Conservation (phyloP, 495 filamentous ascomycete genomes). For the Letharia lupina region DNA sequence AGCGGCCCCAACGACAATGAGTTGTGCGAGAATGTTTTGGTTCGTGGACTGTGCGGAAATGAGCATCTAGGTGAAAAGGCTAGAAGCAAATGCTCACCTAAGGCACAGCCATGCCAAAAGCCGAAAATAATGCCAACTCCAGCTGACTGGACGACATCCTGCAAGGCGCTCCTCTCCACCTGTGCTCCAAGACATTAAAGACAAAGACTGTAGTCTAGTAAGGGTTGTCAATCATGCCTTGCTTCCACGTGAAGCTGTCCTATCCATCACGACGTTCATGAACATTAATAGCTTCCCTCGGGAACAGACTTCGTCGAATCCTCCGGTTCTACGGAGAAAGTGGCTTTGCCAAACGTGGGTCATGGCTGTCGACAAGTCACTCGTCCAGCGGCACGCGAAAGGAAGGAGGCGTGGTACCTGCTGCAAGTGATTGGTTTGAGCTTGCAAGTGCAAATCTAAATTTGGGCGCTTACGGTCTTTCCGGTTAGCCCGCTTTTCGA, state of each 20-base stretch:
- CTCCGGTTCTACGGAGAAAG: neutral
- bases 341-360: slow-evolving; percentile 3
- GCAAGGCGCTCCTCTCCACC: neutral
- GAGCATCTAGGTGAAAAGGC: neutral
- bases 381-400: slow-evolving; percentile 18
- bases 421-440: slow-evolving; percentile 15
- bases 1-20: neutral
- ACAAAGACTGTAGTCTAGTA: neutral
- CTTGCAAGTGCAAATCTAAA: slow-evolving; percentile 8
- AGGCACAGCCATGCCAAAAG: slow-evolving; percentile 10
- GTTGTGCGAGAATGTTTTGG: neutral
- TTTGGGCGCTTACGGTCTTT: slow-evolving; percentile 11
- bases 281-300: neutral
- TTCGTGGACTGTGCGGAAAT: slow-evolving; percentile 11
- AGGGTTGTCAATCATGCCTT: neutral
- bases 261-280: neutral
- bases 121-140: neutral
- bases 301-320: neutral
- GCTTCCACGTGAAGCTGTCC: neutral
- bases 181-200: neutral
- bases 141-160: neutral
- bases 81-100: slow-evolving; percentile 7
- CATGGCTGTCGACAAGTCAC: neutral
- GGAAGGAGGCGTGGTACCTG: slow-evolving; percentile 6
- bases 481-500: slow-evolving; percentile 5